These are phyloP conservation scores for Aureobasidium sp. DNA, from an alignment of 2,329 filamentous ascomycete genomes.

Conservation along the genomic window DNA sequence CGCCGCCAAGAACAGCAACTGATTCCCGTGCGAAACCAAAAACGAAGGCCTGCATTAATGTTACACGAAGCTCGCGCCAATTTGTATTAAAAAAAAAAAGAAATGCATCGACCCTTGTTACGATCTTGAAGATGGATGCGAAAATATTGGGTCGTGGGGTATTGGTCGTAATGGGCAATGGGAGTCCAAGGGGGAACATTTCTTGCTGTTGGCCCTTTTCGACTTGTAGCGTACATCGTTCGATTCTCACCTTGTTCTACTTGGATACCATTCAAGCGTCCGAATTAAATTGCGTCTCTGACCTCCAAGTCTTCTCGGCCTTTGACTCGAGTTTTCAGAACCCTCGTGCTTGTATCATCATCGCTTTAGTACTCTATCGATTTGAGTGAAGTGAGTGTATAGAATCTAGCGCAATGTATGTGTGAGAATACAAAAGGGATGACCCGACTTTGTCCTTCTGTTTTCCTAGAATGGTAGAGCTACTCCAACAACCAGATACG, in stretches of 20 bases:
- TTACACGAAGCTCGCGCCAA: background rate
- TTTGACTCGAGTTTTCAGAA: too few relatives aligned
- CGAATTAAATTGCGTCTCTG: background rate
- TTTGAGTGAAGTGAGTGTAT: too few relatives aligned
- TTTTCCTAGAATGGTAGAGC: background rate
- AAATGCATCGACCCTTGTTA: background rate
- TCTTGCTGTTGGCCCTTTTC: background rate
- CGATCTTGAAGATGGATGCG: background rate
- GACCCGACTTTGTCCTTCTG: too few relatives aligned
- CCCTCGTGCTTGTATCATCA: too few relatives aligned
- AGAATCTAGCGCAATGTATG: too few relatives aligned
- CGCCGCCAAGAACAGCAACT: slow-evolving; percentile 23
- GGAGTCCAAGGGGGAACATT: background rate
- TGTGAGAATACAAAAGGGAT: too few relatives aligned
- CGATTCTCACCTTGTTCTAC: too few relatives aligned
- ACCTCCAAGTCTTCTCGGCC: too few relatives aligned
- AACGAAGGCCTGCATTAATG: background rate
- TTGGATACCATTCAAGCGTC: background rate
- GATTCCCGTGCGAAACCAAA: background rate
- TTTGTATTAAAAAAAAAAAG: slow-evolving; percentile 1
- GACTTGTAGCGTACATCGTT: background rate
- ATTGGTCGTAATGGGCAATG: background rate
- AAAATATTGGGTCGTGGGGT: background rate
- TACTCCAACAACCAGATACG: background rate
- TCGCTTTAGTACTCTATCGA: too few relatives aligned